Evolutionary conservation across 768 basidiomycete species (phyloP).

Genomic region (Suillus subaureus): DNA sequence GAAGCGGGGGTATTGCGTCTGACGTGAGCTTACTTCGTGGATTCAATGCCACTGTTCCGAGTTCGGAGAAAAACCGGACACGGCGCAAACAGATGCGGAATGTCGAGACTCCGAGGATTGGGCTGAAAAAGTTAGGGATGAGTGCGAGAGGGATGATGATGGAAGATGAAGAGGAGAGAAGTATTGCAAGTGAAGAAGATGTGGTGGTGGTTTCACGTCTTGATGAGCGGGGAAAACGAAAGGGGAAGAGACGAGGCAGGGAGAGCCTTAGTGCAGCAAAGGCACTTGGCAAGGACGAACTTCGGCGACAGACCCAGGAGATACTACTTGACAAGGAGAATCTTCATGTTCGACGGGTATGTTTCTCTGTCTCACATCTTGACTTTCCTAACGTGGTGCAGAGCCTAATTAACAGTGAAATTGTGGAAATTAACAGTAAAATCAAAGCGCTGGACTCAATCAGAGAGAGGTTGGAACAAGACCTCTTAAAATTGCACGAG

Average conservation of each 20-base stretch:
- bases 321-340: conserved; percentile 93
- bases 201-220: conserved; percentile 61
- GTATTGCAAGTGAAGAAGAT: conserved; percentile 75
- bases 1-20: conserved; percentile 69
- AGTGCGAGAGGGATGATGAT: conserved; percentile 71
- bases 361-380: background rate
- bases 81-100: conserved; percentile 80
- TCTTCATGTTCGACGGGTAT: conserved; percentile 81
- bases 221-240: conserved; percentile 31
- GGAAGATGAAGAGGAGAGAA: conserved; percentile 45
- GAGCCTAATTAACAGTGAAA: conserved; percentile 86
- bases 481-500: conserved; percentile 86
- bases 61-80: conserved; percentile 76
- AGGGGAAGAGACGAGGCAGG: conserved; percentile 52
- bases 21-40: conserved; percentile 85
- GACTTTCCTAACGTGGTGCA: conserved; percentile 34
- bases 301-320: conserved; percentile 81
- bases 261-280: conserved; percentile 71
- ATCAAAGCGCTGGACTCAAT: conserved; percentile 85
- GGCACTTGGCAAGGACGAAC: conserved; percentile 80
- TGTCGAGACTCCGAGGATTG: conserved; percentile 73
- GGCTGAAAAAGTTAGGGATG: conserved; percentile 80
- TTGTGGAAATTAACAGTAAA: conserved; percentile 86
- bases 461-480: conserved; percentile 75
- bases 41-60: conserved; percentile 94